Percentiles rank a stretch among this genome's conserved stretches.
phyloP scores from a whole-genome alignment of 2,329 filamentous ascomycete genomes.

The Penicillium vulpinum region DNA sequence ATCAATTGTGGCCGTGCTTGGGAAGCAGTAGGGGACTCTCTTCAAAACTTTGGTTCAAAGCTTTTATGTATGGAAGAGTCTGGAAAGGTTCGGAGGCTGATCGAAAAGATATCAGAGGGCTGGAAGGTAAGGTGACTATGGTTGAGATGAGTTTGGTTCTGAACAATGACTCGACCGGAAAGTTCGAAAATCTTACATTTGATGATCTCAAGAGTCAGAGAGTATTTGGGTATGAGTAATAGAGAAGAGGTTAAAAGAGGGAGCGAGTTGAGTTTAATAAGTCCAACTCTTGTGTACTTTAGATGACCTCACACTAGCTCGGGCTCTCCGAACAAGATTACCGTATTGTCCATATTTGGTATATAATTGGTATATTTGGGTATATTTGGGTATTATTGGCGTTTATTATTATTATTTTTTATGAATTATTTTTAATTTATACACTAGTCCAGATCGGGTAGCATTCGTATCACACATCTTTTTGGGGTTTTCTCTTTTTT shows the following conservation, averaged over 20 bases:
- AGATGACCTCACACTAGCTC: conserved; percentile 7
- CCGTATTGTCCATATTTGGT: conserved; percentile 1
- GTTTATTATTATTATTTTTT: background rate
- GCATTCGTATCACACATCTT: background rate
- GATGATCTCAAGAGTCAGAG: conserved; percentile 9
- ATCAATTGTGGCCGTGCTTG: conserved; percentile 21
- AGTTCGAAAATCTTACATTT: conserved; percentile 6
- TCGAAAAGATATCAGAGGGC: conserved; percentile 12
- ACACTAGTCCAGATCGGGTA: conserved; percentile 12
- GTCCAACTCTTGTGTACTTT: conserved; percentile 10
- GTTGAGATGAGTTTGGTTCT: conserved; percentile 16
- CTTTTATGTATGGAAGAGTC: conserved; percentile 27
- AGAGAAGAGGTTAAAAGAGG: conserved; percentile 15
- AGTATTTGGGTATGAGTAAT: conserved; percentile 13
- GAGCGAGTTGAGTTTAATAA: background rate
- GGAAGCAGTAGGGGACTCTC: conserved; percentile 2
- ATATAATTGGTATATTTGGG: too few relatives aligned
- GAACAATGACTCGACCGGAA: conserved; percentile 24
- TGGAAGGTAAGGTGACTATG: conserved; percentile 13
- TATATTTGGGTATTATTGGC: background rate
- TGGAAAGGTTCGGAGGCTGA: conserved; percentile 33
- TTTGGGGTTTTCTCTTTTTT: too few relatives aligned
- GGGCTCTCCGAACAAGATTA: conserved; percentile 5
- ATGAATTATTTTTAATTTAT: background rate
- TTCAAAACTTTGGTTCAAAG: conserved; percentile 8